Conservation (phyloP, 352 stramenopile genomes). For the Elongisporangium senticosum region DNA sequence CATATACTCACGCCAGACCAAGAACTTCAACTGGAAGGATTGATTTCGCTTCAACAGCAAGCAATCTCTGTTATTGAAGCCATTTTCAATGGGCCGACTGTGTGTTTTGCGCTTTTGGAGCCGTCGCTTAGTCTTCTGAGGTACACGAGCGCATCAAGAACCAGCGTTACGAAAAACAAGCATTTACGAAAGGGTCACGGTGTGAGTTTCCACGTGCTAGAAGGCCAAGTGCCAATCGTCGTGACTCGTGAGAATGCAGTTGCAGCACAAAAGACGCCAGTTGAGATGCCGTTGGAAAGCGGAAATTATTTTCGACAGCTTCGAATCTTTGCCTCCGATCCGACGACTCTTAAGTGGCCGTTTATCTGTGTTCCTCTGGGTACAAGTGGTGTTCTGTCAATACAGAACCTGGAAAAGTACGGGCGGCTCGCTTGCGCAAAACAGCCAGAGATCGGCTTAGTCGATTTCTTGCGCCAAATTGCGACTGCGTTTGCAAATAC, state of each 20-base stretch:
- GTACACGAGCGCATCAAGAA: conserved; percentile 47
- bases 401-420: conserved; percentile 64
- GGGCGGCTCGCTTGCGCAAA: conserved; percentile 23
- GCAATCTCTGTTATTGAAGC: conserved; percentile 29
- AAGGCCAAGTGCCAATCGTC: conserved; percentile 33
- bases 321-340: conserved; percentile 31
- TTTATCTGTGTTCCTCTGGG: conserved; percentile 62
- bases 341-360: conserved; percentile 32
- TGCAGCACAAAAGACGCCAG: neutral
- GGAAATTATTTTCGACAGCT: conserved; percentile 14
- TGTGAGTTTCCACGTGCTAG: conserved; percentile 48
- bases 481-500: conserved; percentile 13
- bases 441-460: conserved; percentile 64
- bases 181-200: conserved; percentile 46
- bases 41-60: conserved; percentile 24
- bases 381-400: conserved; percentile 33
- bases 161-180: conserved; percentile 59
- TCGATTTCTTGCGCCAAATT: conserved; percentile 65
- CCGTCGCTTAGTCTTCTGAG: conserved; percentile 31
- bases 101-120: conserved; percentile 66
- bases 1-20: conserved; percentile 18
- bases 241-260: conserved; percentile 18
- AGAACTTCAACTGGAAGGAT: conserved; percentile 40
- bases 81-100: conserved; percentile 26
- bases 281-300: neutral